These are phyloP conservation scores for Nitzschia sp. DNA, from an alignment of 108 stramenopile genomes.

Conservation along the genomic window DNA sequence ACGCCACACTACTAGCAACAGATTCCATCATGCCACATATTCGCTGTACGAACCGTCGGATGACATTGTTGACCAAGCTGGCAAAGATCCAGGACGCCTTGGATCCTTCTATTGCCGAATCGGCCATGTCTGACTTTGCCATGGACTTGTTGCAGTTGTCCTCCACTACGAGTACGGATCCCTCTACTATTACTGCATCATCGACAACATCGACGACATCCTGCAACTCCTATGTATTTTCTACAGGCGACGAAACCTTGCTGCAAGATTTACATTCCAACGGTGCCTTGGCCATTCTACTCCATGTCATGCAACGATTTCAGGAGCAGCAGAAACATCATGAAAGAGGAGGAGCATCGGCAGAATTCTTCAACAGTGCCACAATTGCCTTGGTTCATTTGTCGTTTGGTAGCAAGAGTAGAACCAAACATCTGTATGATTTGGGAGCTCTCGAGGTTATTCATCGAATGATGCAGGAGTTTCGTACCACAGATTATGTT, in stretches of 20 bases:
- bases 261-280: conserved; percentile 2
- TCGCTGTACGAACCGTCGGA: background rate
- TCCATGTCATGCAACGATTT: conserved; percentile 19
- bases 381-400: conserved; percentile 17
- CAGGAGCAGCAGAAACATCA: no score
- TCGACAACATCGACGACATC: background rate
- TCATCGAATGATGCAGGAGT: conserved; percentile 20
- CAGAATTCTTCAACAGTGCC: conserved; percentile 18
- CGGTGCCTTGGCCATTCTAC: conserved; percentile 11
- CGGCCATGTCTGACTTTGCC: conserved; percentile 14
- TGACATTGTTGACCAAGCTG: background rate
- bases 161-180: no score
- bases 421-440: background rate
- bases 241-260: conserved; percentile 5
- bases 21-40: no score
- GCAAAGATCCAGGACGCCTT: conserved; percentile 4
- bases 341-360: background rate
- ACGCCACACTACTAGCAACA: no score
- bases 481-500: conserved; percentile 12
- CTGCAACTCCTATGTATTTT: background rate
- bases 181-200: background rate
- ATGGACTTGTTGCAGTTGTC: background rate
- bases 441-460: conserved; percentile 2
- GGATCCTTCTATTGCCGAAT: background rate
- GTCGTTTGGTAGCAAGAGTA: background rate